Base-by-base conservation (phyloP, 768 basidiomycete genomes). In the Phylloporus sp. region DNA sequence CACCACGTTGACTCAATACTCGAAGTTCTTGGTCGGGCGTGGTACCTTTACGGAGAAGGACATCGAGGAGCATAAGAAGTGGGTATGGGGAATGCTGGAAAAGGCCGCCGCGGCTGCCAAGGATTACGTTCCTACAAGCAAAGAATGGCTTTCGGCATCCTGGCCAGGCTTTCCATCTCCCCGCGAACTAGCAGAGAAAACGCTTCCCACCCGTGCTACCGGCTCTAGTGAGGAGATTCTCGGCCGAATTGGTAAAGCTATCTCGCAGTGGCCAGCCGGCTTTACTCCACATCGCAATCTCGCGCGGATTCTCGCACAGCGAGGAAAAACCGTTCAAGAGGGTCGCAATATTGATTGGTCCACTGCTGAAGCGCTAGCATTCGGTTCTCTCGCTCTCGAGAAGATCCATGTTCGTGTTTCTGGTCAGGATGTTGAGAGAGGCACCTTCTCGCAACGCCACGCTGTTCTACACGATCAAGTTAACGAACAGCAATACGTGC, bases 1-100 rank as follows among this genome's bases (percentile, higher is more conserved):
- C 3, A 93, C 94, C 1, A 81, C 93, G 5, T 77, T 98, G 43
- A 86, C 90, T 7, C 80, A 91, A 64, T 99, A 99, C 73, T 81
- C 89, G 52, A 90, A 94, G 63, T 86, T 88, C 72, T 74, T 99
- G 40, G 79, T 90, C 58, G 84, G 83, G 42, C 90, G 96, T 46
- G 86, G 86, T 22, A 92, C 94, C 1, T 99, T 99, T 67, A 94
- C 92, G 26, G 86, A 91, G 67, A 84, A 86, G 69, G 94, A 98
- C 61, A 90, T 97, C 42, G 93, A 95, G 64, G 94, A 97, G 63
- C 96, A 98, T 76, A 92, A 91, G 77, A 89, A 86, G 59, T 99
- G 96, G 96, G 96, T 99, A 4, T 96, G 92, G 93, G 91, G 92
- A 27, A 95, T 94, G 90, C 76, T 99, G 47, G 96, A 99, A 70